phyloP scores from a whole-genome alignment of 169 alveolate genomes.

The Cryptosporidium parvum region DNA sequence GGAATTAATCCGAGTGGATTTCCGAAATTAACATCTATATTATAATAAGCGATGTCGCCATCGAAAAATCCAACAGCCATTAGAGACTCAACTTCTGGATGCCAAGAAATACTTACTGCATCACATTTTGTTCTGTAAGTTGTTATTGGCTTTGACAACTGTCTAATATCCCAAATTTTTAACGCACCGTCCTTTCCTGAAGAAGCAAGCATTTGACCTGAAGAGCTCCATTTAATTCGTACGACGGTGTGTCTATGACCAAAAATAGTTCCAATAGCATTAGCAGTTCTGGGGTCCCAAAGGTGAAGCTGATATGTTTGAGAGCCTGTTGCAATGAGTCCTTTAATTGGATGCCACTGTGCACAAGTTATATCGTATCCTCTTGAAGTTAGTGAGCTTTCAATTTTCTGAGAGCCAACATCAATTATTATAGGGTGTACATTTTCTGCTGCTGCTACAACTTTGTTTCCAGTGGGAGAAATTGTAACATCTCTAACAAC shows the following conservation, averaged over 20 bases:
- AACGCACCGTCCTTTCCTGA: constrained; percentile 86
- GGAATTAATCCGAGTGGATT: constrained; percentile 65
- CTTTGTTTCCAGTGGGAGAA: constrained; percentile 74
- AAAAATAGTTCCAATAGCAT: constrained; percentile 85
- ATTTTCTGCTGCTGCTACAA: constrained; percentile 74
- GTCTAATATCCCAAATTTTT: constrained; percentile 86
- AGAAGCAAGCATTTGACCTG: constrained; percentile 68
- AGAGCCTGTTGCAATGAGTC: constrained; percentile 88
- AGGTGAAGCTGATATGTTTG: constrained; percentile 85
- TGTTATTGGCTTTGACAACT: constrained; percentile 59
- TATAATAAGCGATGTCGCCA: constrained; percentile 62
- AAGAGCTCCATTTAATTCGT: constrained; percentile 76
- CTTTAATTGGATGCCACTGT: constrained; percentile 88
- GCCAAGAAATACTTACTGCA: constrained; percentile 76
- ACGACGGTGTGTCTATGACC: constrained; percentile 88
- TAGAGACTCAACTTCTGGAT: constrained; percentile 71
- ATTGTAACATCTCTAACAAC: constrained; percentile 75
- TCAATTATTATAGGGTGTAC: constrained; percentile 72
- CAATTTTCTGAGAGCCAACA: constrained; percentile 74
- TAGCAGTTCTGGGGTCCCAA: constrained; percentile 87
- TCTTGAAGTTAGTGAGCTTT: constrained; percentile 55
- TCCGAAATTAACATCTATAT: constrained; percentile 41
- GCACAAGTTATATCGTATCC: constrained; percentile 82
- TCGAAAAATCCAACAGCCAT: constrained; percentile 74
- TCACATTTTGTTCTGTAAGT: constrained; percentile 70